Conservation (phyloP, 1,284 basidiomycete genomes). For the Ceratobasidium sp. region DNA sequence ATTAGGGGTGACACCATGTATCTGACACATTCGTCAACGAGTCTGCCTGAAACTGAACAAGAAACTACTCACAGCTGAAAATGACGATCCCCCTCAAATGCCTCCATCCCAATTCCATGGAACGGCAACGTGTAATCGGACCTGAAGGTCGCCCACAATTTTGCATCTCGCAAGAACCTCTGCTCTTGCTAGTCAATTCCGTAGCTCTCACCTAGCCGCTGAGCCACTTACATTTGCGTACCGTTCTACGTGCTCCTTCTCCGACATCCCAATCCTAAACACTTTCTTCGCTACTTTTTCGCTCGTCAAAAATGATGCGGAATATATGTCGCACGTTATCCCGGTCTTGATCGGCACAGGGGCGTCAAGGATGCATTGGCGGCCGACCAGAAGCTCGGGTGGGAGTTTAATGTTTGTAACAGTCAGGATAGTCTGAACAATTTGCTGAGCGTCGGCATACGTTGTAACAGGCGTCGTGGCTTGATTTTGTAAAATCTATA, state of each 20-base stretch:
- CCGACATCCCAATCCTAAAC: slow-evolving; percentile 32
- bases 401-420: slow-evolving; percentile 30
- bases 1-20: slow-evolving; percentile 36
- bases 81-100: not conserved
- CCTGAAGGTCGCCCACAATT: slow-evolving; percentile 15
- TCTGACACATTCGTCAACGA: not conserved
- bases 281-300: slow-evolving; percentile 37
- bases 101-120: slow-evolving; percentile 34
- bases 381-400: slow-evolving; percentile 5
- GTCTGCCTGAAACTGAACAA: not conserved
- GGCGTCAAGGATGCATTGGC: slow-evolving; percentile 15
- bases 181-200: not conserved
- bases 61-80: slow-evolving; percentile 21
- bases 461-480: not conserved
- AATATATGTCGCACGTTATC: slow-evolving; percentile 22
- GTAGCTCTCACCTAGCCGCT: not conserved
- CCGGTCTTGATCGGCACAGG: slow-evolving; percentile 16
- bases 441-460: slow-evolving; percentile 18
- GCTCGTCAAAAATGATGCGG: slow-evolving; percentile 3
- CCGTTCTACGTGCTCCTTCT: not conserved
- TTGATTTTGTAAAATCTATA: slow-evolving; percentile 1
- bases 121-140: slow-evolving; percentile 34
- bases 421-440: slow-evolving; percentile 3
- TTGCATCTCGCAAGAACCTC: slow-evolving; percentile 15
- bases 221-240: slow-evolving; percentile 16